A percentile compares a stretch with the other conserved stretches of the same genome.
Evolutionary conservation across 352 stramenopile species (phyloP).

Genomic region (Phytophthora citrophthora): DNA sequence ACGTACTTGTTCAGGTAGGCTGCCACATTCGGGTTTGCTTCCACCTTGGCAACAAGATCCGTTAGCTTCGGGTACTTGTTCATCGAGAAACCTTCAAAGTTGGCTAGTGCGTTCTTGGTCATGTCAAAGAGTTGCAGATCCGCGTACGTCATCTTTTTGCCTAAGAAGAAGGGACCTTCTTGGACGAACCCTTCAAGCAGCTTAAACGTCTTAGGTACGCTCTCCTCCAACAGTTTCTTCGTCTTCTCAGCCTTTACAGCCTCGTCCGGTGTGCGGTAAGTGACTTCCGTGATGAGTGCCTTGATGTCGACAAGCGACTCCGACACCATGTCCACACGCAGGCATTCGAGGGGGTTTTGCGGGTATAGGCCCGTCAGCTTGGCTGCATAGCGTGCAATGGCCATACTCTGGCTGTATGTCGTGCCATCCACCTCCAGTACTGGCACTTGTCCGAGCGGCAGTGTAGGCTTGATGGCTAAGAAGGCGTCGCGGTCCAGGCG

Average conservation of each 20-base stretch:
- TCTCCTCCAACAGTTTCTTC: conserved; percentile 46
- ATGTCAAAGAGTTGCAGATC: conserved; percentile 69
- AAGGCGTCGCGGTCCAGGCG: conserved; percentile 57
- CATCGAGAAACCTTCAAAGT: conserved; percentile 43
- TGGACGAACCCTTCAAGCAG: conserved; percentile 46
- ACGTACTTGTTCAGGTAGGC: conserved; percentile 37
- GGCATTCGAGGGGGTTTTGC: conserved; percentile 48
- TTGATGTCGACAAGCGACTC: conserved; percentile 52
- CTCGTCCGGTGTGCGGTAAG: conserved; percentile 42
- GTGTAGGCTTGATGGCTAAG: conserved; percentile 49
- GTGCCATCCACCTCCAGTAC: conserved; percentile 54
- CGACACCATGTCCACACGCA: conserved; percentile 60
- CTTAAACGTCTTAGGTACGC: conserved; percentile 43
- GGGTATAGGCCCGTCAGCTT: conserved; percentile 70
- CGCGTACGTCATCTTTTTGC: conserved; percentile 49
- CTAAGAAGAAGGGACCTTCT: conserved; percentile 56
- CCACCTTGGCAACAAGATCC: conserved; percentile 39
- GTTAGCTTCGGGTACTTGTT: conserved; percentile 53
- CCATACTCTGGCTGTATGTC: conserved; percentile 65
- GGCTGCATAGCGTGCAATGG: conserved; percentile 63
- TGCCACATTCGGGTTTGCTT: conserved; percentile 42
- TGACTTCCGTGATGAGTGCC: conserved; percentile 45
- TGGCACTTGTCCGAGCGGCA: conserved; percentile 63
- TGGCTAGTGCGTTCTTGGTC: conserved; percentile 46
- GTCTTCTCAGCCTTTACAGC: conserved; percentile 50